Evolutionary conservation across 805 yeast species (phyloP).

Genomic region (Crinitomyces ghanaensis): DNA sequence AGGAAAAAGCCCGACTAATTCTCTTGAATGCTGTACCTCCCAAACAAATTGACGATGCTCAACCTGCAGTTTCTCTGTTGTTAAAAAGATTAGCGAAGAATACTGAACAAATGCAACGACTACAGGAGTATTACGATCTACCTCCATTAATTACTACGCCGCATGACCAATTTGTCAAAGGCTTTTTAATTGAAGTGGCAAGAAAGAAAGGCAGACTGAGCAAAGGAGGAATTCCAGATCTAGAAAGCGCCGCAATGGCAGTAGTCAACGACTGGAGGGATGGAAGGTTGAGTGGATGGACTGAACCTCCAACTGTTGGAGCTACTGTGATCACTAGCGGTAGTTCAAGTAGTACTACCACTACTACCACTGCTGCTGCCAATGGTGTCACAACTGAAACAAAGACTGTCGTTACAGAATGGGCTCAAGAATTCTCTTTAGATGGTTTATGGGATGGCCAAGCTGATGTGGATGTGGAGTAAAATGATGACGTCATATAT

Average conservation of each 20-base stretch:
- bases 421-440: constrained; percentile 92
- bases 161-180: constrained; percentile 69
- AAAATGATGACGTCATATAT: no score
- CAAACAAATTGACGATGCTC: constrained; percentile 73
- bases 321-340: no score
- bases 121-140: constrained; percentile 60
- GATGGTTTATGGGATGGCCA: constrained; percentile 53
- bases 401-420: constrained; percentile 58
- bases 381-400: constrained; percentile 28
- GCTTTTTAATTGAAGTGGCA: constrained; percentile 83
- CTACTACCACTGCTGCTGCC: constrained; percentile 2
- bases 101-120: constrained; percentile 51
- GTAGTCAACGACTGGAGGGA: constrained; percentile 95
- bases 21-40: constrained; percentile 84
- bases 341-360: constrained; percentile 18
- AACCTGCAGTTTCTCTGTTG: constrained; percentile 65
- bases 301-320: constrained; percentile 43
- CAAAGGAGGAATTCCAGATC: constrained; percentile 85
- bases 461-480: no score
- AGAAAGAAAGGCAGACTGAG: constrained; percentile 87
- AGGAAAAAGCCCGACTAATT: constrained; percentile 81
- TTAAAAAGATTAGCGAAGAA: constrained; percentile 66
- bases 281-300: constrained; percentile 89
- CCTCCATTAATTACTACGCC: constrained; percentile 70
- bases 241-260: constrained; percentile 71